phyloP scores from a whole-genome alignment of 2,329 filamentous ascomycete species.

The Phialophora chinensis region DNA sequence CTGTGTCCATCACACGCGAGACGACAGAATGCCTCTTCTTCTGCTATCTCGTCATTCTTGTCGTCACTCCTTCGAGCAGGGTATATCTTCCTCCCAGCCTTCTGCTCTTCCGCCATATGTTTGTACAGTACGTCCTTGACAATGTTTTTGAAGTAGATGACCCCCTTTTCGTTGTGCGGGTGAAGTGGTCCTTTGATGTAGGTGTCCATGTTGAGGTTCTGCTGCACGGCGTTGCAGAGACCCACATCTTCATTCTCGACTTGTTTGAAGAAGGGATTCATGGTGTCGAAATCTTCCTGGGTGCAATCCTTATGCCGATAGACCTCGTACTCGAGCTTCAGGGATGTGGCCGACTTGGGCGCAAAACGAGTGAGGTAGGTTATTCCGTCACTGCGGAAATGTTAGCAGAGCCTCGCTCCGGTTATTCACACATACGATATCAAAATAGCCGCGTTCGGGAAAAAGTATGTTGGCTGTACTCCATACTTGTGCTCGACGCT shows the following conservation, averaged over 20 bases:
- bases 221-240: conserved; percentile 63
- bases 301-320: conserved; percentile 65
- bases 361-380: conserved; percentile 28
- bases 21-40: conserved; percentile 28
- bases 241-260: conserved; percentile 69
- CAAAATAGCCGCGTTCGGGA: conserved; percentile 30
- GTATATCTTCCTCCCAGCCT: conserved; percentile 18
- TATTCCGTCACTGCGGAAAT: conserved; percentile 17
- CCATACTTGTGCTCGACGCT: conserved; percentile 24
- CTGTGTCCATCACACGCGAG: conserved; percentile 14
- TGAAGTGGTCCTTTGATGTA: conserved; percentile 68
- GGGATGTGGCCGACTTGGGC: conserved; percentile 48
- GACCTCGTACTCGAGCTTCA: conserved; percentile 66
- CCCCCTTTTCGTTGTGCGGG: conserved; percentile 58
- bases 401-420: neutral
- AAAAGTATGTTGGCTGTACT: conserved; percentile 28
- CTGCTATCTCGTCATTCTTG: conserved; percentile 15
- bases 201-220: conserved; percentile 64
- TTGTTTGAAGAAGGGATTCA: conserved; percentile 66
- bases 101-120: conserved; percentile 54
- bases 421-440: conserved; percentile 21
- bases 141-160: conserved; percentile 61
- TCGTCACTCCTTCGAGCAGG: conserved; percentile 39
- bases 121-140: conserved; percentile 57
- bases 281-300: conserved; percentile 63